Evolutionary conservation across 805 yeast genomes (phyloP), one percentile per base, ranked within the genome.

Genomic region (Yarrowia deformans): DNA sequence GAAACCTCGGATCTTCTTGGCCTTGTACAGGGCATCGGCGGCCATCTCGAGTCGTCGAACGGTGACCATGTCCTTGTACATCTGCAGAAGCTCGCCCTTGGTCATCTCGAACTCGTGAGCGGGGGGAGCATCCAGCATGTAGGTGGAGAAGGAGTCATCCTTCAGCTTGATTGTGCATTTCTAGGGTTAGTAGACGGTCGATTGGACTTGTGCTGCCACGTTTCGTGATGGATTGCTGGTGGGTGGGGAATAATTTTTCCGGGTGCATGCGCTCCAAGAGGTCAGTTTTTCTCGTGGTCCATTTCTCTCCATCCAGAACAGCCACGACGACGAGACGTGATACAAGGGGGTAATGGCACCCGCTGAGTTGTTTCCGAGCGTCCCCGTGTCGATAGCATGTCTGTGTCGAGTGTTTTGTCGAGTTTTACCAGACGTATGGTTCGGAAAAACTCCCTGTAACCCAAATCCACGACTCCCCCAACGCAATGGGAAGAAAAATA

Each of bases 1-100:
- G 89, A 95, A 95, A 75, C 99, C 99, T 84, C 98, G 88, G 78
- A 95, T 93, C 84, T 94, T 93, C 85, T 95, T 95, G 77, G 98
- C 97, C 85, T 95, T 95, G 85, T 95, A 95, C 73, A 95, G 84
- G 40, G 98, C 98, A 80, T 95, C 99, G 71, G 98, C 88, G 50
- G 97, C 97, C 97, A 95, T 94, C 84, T 95, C 99, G 95, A 95
- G 88, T 83, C 99, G 90, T 86, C 83, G 81, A 42, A 94, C 88
- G 74, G 89, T 82, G 74, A 90, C 87, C 98, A 95, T 93, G 79
- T 94, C 97, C 83, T 92, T 90, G 87, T 93, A 95, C 97, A 95
- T 92, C 78, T 93, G 88, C 77, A 95, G 83, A 75, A 95, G 81
- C 69, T 88, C 85, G 66, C 86, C 84, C 85, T 92, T 93, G 76